phyloP scores from a whole-genome alignment of 1,139 yeast genomes.

The Sugiyamaella japonica region DNA sequence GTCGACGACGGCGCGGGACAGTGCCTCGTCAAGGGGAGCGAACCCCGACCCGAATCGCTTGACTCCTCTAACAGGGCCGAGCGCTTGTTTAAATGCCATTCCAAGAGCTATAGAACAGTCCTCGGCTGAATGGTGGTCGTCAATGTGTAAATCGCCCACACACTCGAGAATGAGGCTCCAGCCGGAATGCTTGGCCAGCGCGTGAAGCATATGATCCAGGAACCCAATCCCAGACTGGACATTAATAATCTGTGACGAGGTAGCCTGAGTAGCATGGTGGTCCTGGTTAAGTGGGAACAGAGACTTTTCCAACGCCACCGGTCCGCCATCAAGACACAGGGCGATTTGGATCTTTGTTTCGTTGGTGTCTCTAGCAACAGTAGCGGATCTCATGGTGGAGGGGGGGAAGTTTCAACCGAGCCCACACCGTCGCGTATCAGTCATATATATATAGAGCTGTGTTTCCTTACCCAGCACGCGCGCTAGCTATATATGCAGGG shows the following conservation, averaged over 20 bases:
- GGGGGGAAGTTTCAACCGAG: too few species aligned
- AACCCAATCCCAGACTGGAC: constrained; percentile 94
- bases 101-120: constrained; percentile 95
- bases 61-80: constrained; percentile 87
- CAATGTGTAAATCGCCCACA: constrained; percentile 91
- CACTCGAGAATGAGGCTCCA: constrained; percentile 92
- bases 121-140: constrained; percentile 96
- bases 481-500: background rate
- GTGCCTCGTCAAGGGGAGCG: constrained; percentile 96
- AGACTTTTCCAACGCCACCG: constrained; percentile 57
- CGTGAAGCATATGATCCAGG: constrained; percentile 96
- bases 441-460: background rate
- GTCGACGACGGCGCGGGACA: constrained; percentile 92
- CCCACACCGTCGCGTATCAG: constrained; percentile 10
- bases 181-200: constrained; percentile 93
- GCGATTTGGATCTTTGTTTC: constrained; percentile 93
- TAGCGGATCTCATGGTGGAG: constrained; percentile 44
- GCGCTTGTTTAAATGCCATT: constrained; percentile 80
- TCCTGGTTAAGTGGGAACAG: constrained; percentile 41
- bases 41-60: constrained; percentile 91
- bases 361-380: constrained; percentile 73
- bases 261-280: constrained; percentile 60
- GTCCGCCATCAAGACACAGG: constrained; percentile 82
- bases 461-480: background rate
- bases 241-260: constrained; percentile 62